Evolutionary conservation across 805 yeast genomes (phyloP), one percentile per base, ranked within the genome.

Genomic region (Barnettozyma californica): DNA sequence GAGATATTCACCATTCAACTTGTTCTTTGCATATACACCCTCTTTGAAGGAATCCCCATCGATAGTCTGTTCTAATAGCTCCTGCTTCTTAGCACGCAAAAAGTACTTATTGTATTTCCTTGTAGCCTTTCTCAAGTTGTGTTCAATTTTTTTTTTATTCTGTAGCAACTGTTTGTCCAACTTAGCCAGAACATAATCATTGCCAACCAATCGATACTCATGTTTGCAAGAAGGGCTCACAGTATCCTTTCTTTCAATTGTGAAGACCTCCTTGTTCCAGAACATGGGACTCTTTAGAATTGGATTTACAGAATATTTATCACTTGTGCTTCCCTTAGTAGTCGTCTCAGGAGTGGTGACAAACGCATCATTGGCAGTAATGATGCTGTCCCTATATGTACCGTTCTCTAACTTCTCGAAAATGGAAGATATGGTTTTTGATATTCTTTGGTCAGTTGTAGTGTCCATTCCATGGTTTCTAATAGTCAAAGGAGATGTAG

Each of bases 1-100:
- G 6, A 53, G 33, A 18, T 47, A 52, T 23, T 53, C 57, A 2
- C 59, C 57, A 45, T 52, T 55, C 19, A 48, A 39, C 14, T 31
- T 42, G 4, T 34, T 39, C n/a, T 40, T 16, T 14, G 1, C 11
- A 8, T 41, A 19, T 10, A 20, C 21, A 13, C 31, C 3, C 16
- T 37, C 35, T 2, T 14, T 26, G 16, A 18, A 25, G 3, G 25
- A 9, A 9, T 31, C 23, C 5, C 25, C 16, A 31, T 8, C 10
- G 9, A 13, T 10, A 13, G 38, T 25, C 3, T 18, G 5, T 16
- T 44, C 34, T 5, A 34, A 2, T 3, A 13, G 9, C 42, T 46
- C 48, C 31, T 45, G 37, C 11, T 31, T 40, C 10, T 33, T 40
- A 6, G 41, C 41, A 18, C 43, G 26, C 3, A 29, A 21, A 19